Conservation (phyloP, 306 rosid genomes). For the Vigna unguiculata region DNA sequence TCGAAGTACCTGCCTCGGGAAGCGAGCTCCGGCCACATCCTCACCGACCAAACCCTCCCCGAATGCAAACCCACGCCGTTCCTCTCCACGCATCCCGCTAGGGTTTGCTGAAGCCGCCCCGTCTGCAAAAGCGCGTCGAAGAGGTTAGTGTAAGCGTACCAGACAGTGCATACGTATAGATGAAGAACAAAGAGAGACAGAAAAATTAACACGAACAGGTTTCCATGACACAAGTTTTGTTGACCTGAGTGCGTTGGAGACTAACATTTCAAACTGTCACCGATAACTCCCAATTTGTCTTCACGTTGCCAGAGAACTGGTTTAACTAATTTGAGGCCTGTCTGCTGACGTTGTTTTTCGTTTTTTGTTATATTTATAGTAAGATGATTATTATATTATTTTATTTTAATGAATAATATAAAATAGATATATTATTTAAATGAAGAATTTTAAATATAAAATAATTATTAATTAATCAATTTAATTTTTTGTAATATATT, state of each 20-base stretch:
- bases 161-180: not conserved
- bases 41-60: conserved; percentile 69
- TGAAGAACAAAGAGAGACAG: not conserved
- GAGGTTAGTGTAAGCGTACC: conserved; percentile 2
- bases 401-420: no score
- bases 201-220: conserved; percentile 49
- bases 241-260: conserved; percentile 56
- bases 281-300: no score
- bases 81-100: conserved; percentile 73
- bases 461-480: no score
- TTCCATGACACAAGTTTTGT: conserved; percentile 74
- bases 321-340: no score
- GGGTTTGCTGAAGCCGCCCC: conserved; percentile 84
- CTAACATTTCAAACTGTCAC: conserved; percentile 42
- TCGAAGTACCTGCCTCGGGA: conserved; percentile 81
- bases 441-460: no score
- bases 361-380: no score
- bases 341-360: no score
- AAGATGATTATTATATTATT: no score
- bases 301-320: no score
- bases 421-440: no score
- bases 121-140: conserved; percentile 53
- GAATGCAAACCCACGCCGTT: conserved; percentile 69
- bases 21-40: conserved; percentile 72
- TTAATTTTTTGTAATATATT: no score